Conservation (phyloP, 2,329 filamentous ascomycete genomes). For the Bipolaris cookei region DNA sequence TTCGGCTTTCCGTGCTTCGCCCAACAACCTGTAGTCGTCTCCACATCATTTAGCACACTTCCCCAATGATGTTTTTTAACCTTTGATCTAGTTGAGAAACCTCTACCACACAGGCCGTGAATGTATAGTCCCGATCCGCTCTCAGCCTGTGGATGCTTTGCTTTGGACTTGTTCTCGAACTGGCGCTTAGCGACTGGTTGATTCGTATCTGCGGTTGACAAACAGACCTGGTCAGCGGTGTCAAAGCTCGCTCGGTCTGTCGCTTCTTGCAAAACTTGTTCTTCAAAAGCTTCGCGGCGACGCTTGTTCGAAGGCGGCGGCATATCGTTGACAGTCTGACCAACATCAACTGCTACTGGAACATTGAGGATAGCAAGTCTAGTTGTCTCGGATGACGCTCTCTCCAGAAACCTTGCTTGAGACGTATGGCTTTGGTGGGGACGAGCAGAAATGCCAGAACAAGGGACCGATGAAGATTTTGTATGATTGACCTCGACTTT, state of each 20-base stretch:
- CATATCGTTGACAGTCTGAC: conserved; percentile 17
- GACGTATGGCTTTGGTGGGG: background rate
- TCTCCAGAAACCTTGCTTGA: conserved; percentile 2
- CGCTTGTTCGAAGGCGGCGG: conserved; percentile 13
- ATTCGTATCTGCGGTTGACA: background rate
- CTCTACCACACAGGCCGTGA: conserved; percentile 40
- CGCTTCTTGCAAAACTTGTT: background rate
- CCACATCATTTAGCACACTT: conserved; percentile 25
- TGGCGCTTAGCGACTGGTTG: background rate
- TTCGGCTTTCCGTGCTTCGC: conserved; percentile 38
- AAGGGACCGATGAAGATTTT: background rate
- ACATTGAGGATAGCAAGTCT: conserved; percentile 12
- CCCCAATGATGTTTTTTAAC: conserved; percentile 48
- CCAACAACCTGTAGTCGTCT: conserved; percentile 44
- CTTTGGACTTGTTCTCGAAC: background rate
- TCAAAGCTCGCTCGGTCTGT: background rate
- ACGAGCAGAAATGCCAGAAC: background rate
- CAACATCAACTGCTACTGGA: conserved; percentile 14
- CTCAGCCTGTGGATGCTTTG: background rate
- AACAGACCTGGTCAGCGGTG: background rate
- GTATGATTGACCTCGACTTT: background rate
- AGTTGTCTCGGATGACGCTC: background rate
- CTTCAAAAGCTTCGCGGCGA: background rate
- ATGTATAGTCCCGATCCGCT: conserved; percentile 23
- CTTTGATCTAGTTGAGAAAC: conserved; percentile 29